A percentile compares a stretch with the other conserved stretches of the same genome.
Conservation (phyloP, 2,329 filamentous ascomycete species). For the Hypoxylon sp. region DNA sequence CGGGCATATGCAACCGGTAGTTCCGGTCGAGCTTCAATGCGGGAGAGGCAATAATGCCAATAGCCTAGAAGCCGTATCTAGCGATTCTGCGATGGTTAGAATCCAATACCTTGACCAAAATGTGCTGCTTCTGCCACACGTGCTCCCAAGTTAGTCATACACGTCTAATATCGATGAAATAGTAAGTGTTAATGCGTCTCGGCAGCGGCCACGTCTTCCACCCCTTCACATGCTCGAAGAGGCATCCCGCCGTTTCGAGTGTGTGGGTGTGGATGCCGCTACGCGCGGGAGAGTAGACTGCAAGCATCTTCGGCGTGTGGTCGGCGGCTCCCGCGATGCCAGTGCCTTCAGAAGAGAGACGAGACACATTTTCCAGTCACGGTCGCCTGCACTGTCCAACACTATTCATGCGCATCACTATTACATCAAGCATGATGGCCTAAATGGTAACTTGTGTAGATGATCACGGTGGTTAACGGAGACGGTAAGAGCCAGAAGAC, state of each 20-base stretch:
- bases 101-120: slow-evolving; percentile 9
- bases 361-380: slow-evolving; percentile 11
- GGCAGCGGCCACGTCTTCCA: slow-evolving; percentile 36
- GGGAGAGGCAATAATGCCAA: slow-evolving; percentile 19
- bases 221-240: slow-evolving; percentile 27
- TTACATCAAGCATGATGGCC: slow-evolving; percentile 30
- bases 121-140: slow-evolving; percentile 21
- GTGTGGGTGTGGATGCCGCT: slow-evolving; percentile 33
- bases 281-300: slow-evolving; percentile 24
- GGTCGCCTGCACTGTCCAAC: slow-evolving; percentile 20
- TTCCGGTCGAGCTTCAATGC: slow-evolving; percentile 41
- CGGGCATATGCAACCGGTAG: slow-evolving; percentile 41
- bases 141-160: slow-evolving; percentile 22
- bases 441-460: slow-evolving; percentile 22
- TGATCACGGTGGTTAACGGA: slow-evolving; percentile 14
- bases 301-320: slow-evolving; percentile 35
- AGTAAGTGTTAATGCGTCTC: slow-evolving; percentile 32
- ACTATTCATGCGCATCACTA: slow-evolving; percentile 36
- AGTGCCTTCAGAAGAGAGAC: slow-evolving; percentile 12
- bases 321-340: slow-evolving; percentile 34
- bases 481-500: slow-evolving; percentile 5
- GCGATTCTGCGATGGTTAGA: slow-evolving; percentile 16
- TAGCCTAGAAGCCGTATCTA: slow-evolving; percentile 31
- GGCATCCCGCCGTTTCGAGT: slow-evolving; percentile 17
- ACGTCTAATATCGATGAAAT: slow-evolving; percentile 28